Base-by-base conservation (phyloP, 208 protist species). In the Leishmania major region DNA sequence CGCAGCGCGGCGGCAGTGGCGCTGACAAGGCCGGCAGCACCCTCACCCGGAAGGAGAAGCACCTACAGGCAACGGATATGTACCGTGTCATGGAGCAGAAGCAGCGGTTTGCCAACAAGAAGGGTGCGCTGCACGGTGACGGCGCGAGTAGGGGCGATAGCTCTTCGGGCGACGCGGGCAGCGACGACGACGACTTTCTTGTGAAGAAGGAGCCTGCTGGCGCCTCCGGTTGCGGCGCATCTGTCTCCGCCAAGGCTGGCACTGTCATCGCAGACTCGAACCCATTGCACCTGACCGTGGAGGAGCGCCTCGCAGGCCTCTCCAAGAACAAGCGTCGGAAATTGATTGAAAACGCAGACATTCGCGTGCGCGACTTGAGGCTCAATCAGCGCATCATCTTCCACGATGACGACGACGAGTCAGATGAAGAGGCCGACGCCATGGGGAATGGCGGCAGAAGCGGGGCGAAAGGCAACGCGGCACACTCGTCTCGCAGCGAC, bases 221-320 rank as follows among this genome's bases (percentile, higher is more conserved):
- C 13, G 11, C 22, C 43, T 45, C 47, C 28, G 15, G 70, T 49
- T 49, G 45, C 22, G 47, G 2, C 37, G 31, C 28, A 2, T 5
- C 40, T 25, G 45, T 11, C 31, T 35, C 51, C 35, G 31, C 31
- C n/a, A 59, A 22, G n/a, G 37, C n/a, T n/a, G 62, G 66, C 53
- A 75, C 35, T 51, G 60, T 45, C 17, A 35, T 19, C 22, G 43
- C 51, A 11, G 57, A 85, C 59, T 64, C 49, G 43, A 35, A 71
- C 28, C 62, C 74, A n/a, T 85, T 89, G 51, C 83, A 89, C 67
- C 81, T 98, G 7, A 96, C 88, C 15, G 78, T 84, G 11, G 89
- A 95, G 7, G 95, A 98, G 86, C 93, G 95, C 49, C 82, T 98
- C n/a, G 93, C 95, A 3, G 95, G 95, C 55, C 87, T 98, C 47